Evolutionary conservation across 2,329 filamentous ascomycete genomes (phyloP).

Genomic region (Aureobasidium namibiae): DNA sequence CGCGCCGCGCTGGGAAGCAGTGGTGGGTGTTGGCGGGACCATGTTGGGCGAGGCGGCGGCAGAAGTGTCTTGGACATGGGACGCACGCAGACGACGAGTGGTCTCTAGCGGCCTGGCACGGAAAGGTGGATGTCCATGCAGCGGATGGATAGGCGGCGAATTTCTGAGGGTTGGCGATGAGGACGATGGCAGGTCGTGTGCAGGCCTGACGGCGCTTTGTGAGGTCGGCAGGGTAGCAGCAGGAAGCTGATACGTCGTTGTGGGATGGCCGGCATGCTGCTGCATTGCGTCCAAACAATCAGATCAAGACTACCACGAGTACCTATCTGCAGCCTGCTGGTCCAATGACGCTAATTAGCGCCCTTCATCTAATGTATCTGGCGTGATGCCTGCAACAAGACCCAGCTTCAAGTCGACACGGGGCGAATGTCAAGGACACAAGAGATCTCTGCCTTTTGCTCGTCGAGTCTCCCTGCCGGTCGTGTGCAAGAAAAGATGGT

Average conservation of each 20-base stretch:
- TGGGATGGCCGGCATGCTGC: not conserved
- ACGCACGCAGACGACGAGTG: slow-evolving; percentile 1
- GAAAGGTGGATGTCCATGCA: not conserved
- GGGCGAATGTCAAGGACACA: not conserved
- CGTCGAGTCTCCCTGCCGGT: not conserved
- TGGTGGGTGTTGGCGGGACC: not conserved
- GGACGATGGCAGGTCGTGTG: not conserved
- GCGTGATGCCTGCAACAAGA: not conserved
- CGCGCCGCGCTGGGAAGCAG: not conserved
- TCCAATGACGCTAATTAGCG: slow-evolving; percentile 9
- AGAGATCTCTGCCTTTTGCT: not conserved
- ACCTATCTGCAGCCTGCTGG: not conserved
- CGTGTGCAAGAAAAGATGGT: not conserved
- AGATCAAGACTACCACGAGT: not conserved
- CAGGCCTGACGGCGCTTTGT: not conserved
- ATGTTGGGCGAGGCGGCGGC: not conserved
- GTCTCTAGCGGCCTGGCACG: slow-evolving; percentile 2
- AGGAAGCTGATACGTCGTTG: not conserved
- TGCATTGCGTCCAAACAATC: slow-evolving; percentile 1
- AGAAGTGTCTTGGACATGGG: not conserved
- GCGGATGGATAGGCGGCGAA: not conserved
- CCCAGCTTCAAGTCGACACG: not conserved
- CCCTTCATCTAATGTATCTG: slow-evolving; percentile 6
- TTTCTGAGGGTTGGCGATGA: not conserved
- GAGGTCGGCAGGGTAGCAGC: not conserved